Evolutionary conservation across 495 filamentous ascomycete genomes (phyloP).

Genomic region (Neurospora sublineolata): DNA sequence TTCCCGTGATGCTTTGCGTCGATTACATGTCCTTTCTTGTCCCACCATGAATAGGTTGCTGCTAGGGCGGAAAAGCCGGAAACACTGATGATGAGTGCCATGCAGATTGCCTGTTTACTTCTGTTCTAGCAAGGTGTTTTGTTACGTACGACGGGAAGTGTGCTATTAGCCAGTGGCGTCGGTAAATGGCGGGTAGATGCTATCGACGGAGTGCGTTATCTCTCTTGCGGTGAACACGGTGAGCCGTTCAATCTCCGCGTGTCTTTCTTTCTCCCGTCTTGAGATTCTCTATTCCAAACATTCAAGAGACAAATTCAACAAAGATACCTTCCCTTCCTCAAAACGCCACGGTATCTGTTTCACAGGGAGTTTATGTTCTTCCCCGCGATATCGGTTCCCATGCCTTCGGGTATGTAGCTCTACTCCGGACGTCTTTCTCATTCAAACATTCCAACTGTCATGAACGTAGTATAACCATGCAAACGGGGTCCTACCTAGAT

Average conservation of each 20-base stretch:
- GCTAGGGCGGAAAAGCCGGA: neutral
- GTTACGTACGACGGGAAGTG: neutral
- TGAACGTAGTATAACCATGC: neutral
- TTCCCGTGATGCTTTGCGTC: neutral
- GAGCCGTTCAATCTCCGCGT: neutral
- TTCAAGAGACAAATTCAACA: neutral
- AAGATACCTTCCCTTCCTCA: neutral
- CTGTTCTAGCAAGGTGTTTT: neutral
- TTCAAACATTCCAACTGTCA: neutral
- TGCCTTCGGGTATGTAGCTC: too few species aligned
- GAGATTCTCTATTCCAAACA: neutral
- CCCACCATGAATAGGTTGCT: neutral
- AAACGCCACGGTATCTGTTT: neutral
- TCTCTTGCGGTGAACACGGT: neutral
- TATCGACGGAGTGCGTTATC: neutral
- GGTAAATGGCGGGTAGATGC: neutral
- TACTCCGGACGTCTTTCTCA: too few species aligned
- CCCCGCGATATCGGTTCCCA: too few species aligned
- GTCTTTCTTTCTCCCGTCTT: neutral
- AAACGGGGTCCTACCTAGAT: neutral
- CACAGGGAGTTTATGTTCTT: too few species aligned
- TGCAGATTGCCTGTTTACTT: neutral
- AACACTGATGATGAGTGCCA: neutral
- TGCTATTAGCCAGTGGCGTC: neutral
- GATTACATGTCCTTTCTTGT: neutral